Evolutionary conservation across 2,329 filamentous ascomycete genomes (phyloP).

Genomic region (Ophiostoma sp.): DNA sequence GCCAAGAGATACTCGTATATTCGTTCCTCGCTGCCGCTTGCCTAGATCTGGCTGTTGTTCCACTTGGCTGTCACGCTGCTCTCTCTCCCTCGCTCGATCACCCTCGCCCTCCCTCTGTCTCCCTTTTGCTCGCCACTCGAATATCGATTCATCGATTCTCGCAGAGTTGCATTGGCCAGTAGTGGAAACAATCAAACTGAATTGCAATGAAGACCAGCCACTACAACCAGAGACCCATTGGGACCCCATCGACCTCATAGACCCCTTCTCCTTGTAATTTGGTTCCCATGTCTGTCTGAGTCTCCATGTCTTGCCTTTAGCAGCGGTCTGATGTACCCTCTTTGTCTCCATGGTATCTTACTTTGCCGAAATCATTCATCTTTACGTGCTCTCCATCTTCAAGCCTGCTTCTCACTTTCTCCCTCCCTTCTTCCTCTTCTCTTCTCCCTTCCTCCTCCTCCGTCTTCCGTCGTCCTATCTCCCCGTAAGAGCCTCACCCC

Average conservation of each 20-base stretch:
- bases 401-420: background rate
- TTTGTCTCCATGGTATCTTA: background rate
- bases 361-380: background rate
- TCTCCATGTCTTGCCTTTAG: background rate
- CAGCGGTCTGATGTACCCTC: background rate
- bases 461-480: background rate
- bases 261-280: conserved; percentile 2
- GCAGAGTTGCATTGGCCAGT: background rate
- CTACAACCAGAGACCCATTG: background rate
- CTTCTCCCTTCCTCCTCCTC: background rate
- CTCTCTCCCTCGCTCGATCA: background rate
- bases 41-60: background rate
- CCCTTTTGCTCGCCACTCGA: background rate
- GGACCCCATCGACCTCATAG: background rate
- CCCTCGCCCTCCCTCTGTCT: background rate
- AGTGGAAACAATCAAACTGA: background rate
- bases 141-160: background rate
- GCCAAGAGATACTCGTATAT: conserved; percentile 2
- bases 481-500: conserved; percentile 1
- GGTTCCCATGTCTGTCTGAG: background rate
- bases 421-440: background rate
- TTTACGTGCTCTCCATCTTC: background rate
- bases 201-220: background rate
- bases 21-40: background rate
- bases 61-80: background rate